Evolutionary conservation across 768 basidiomycete species (phyloP).

Genomic region (Kockovaella imperatae): DNA sequence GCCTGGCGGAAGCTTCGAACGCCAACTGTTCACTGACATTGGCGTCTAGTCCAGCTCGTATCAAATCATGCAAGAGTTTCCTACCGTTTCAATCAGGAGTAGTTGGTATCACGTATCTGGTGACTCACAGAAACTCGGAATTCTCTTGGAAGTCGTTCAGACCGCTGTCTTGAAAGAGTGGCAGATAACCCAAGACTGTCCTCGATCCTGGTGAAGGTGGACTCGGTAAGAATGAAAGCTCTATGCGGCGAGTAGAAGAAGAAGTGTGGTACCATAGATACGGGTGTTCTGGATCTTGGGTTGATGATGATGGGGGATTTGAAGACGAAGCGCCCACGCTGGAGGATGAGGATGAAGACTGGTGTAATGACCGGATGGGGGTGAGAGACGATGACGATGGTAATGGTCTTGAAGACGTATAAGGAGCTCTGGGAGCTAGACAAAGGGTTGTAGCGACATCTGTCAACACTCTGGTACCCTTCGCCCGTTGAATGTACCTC

Average conservation of each 20-base stretch:
- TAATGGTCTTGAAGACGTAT: no score
- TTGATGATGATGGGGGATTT: not conserved
- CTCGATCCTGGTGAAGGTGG: constrained; percentile 19
- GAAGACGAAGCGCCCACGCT: no score
- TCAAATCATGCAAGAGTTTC: constrained; percentile 23
- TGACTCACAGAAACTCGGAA: constrained; percentile 34
- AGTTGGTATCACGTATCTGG: not conserved
- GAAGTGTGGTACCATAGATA: constrained; percentile 37
- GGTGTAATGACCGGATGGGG: no score
- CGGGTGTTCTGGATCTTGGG: constrained; percentile 39
- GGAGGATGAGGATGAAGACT: no score
- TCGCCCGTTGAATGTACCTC: no score
- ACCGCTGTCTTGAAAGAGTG: constrained; percentile 15
- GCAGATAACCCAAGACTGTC: constrained; percentile 39
- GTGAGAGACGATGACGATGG: no score
- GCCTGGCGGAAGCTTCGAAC: constrained; percentile 36
- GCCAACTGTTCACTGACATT: constrained; percentile 21
- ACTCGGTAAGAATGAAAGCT: constrained; percentile 35
- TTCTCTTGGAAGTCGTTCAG: constrained; percentile 40
- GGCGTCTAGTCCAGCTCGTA: constrained; percentile 22
- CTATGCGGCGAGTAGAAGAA: constrained; percentile 15
- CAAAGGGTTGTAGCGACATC: no score
- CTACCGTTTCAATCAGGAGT: constrained; percentile 4
- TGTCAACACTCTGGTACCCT: no score
- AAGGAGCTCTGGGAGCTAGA: no score